These are phyloP conservation scores for Xenoacremonium recifei DNA, from an alignment of 2,329 filamentous ascomycete genomes.

Conservation along the genomic window DNA sequence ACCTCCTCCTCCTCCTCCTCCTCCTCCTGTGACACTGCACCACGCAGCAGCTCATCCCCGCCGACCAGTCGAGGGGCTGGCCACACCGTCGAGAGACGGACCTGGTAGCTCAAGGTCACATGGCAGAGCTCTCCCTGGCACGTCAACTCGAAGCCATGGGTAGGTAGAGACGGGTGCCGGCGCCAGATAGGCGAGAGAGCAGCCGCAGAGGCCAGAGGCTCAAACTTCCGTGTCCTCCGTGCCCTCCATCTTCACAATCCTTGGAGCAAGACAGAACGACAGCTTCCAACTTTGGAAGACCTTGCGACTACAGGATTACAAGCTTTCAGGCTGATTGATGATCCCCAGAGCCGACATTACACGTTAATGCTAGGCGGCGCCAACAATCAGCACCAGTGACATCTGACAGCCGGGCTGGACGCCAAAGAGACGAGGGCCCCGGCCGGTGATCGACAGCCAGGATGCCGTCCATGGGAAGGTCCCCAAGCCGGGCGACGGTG, in stretches of 20 bases:
- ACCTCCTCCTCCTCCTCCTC: too few relatives aligned
- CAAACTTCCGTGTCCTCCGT: background rate
- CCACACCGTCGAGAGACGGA: too few relatives aligned
- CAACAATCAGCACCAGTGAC: too few relatives aligned
- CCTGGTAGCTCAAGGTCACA: too few relatives aligned
- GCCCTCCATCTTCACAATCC: too few relatives aligned
- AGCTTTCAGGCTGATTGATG: background rate
- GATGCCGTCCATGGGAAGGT: background rate
- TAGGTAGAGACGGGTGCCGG: background rate
- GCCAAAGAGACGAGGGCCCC: slow-evolving; percentile 1
- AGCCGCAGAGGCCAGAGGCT: too few relatives aligned
- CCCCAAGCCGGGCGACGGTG: too few relatives aligned
- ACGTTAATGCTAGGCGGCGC: background rate
- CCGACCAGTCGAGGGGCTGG: too few relatives aligned
- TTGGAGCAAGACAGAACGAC: background rate
- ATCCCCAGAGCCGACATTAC: background rate
- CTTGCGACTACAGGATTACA: background rate
- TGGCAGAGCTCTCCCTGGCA: too few relatives aligned
- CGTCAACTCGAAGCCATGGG: too few relatives aligned
- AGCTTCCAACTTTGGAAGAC: background rate
- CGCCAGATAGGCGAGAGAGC: background rate
- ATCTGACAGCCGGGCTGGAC: background rate
- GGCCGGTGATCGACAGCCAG: background rate
- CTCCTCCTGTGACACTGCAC: too few relatives aligned
- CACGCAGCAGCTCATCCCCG: too few relatives aligned